Conservation (phyloP, 179 eudicot genomes). For the Actinidia arguta region DNA sequence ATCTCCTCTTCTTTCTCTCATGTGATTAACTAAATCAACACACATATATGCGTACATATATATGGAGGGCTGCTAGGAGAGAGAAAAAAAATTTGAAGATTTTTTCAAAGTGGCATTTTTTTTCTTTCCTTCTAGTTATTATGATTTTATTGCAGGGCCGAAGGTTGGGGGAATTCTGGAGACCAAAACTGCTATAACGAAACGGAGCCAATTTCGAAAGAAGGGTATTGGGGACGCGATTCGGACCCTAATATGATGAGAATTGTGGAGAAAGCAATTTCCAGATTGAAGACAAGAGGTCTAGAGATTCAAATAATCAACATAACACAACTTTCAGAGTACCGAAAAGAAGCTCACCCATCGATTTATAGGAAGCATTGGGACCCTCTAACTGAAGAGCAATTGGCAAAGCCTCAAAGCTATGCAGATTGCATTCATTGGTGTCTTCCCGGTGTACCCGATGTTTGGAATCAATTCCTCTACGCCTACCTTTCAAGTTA, state of each 20-base stretch:
- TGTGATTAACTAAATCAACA: no score
- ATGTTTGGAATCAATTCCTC: constrained; percentile 34
- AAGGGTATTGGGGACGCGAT: constrained; percentile 21
- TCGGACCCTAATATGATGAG: constrained; percentile 28
- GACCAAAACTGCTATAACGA: constrained; percentile 33
- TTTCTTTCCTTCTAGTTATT: neutral
- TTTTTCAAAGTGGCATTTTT: neutral
- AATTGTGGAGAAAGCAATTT: constrained; percentile 17
- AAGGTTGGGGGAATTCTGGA: constrained; percentile 25
- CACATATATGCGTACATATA: neutral
- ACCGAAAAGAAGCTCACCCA: constrained; percentile 34
- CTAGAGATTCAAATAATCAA: constrained; percentile 24
- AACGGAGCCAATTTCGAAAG: constrained; percentile 24
- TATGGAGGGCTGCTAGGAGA: neutral
- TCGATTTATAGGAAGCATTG: constrained; percentile 25
- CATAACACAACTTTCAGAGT: constrained; percentile 35
- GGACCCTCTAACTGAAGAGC: constrained; percentile 25
- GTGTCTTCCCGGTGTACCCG: constrained; percentile 45
- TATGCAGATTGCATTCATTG: constrained; percentile 39
- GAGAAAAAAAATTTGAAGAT: neutral
- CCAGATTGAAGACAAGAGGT: constrained; percentile 9
- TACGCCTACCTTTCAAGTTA: constrained; percentile 20
- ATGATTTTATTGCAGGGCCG: constrained; percentile 26
- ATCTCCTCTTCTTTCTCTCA: no score
- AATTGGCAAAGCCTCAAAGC: constrained; percentile 14